A percentile compares a stretch with the other conserved stretches of the same genome.
Conservation (phyloP, 2,329 filamentous ascomycete genomes). For the Penicillium hesseltinei region DNA sequence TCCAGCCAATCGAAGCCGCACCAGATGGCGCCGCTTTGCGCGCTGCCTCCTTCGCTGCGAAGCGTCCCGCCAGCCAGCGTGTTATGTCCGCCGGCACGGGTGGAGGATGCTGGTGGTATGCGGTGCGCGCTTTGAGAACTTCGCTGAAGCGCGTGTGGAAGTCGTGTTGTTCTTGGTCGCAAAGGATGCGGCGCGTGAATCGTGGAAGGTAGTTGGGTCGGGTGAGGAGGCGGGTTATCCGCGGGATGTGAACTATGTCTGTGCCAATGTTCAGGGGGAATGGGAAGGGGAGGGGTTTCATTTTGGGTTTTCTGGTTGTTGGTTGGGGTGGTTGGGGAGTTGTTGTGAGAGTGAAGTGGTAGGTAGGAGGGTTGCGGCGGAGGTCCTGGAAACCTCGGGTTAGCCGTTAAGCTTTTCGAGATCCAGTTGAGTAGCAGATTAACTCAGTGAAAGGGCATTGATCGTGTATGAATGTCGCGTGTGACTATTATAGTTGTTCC, state of each 20-base stretch:
- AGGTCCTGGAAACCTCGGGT: background rate
- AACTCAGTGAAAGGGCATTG: background rate
- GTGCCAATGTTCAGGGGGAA: constrained; percentile 69
- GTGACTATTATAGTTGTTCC: background rate
- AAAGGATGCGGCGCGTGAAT: constrained; percentile 44
- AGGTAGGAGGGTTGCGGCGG: background rate
- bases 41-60: constrained; percentile 72
- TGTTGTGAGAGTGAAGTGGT: background rate
- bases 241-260: constrained; percentile 70
- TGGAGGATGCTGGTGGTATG: background rate
- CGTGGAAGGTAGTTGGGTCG: constrained; percentile 40
- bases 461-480: too few relatives aligned
- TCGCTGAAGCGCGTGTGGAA: constrained; percentile 36
- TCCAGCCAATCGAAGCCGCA: constrained; percentile 58
- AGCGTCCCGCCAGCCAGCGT: constrained; percentile 52
- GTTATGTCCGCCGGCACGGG: constrained; percentile 35
- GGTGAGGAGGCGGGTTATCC: constrained; percentile 61
- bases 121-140: background rate
- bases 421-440: background rate
- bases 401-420: background rate
- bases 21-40: constrained; percentile 65
- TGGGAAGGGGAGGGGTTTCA: constrained; percentile 55
- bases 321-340: background rate
- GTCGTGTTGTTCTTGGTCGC: constrained; percentile 39
- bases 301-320: constrained; percentile 12